Evolutionary conservation across 495 filamentous ascomycete species (phyloP).

Genomic region (Trichoderma orchidacearum): DNA sequence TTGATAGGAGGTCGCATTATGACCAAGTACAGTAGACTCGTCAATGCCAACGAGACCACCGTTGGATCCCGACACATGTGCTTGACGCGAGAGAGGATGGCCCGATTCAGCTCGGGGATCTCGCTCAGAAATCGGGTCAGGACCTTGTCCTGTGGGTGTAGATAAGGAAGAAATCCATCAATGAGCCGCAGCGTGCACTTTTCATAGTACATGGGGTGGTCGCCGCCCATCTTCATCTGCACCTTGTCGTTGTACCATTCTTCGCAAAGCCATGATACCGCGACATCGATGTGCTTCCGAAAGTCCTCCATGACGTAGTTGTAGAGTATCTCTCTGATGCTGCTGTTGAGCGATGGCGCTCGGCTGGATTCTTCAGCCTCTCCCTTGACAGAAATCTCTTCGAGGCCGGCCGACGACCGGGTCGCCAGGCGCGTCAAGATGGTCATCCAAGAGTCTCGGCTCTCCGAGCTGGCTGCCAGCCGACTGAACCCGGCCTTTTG

Average conservation of each 20-base stretch:
- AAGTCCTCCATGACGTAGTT: slow-evolving; percentile 84
- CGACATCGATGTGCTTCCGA: slow-evolving; percentile 69
- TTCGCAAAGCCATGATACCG: slow-evolving; percentile 85
- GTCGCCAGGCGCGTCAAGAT: slow-evolving; percentile 78
- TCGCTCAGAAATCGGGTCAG: slow-evolving; percentile 85
- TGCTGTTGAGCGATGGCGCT: slow-evolving; percentile 38
- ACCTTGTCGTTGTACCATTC: slow-evolving; percentile 95
- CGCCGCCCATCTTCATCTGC: slow-evolving; percentile 27
- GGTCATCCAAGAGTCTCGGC: slow-evolving; percentile 84
- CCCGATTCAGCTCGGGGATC: slow-evolving; percentile 61
- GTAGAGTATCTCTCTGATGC: slow-evolving; percentile 68
- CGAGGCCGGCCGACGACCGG: slow-evolving; percentile 54
- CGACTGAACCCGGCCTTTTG: slow-evolving; percentile 60
- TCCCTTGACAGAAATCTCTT: slow-evolving; percentile 36
- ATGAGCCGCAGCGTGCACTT: slow-evolving; percentile 67
- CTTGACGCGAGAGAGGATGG: slow-evolving; percentile 61
- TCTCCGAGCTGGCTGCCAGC: slow-evolving; percentile 71
- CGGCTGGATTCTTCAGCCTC: slow-evolving; percentile 23
- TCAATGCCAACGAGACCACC: slow-evolving; percentile 34
- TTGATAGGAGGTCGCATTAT: slow-evolving; percentile 76
- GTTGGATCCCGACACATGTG: slow-evolving; percentile 80
- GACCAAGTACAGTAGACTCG: slow-evolving; percentile 52
- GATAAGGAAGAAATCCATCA: slow-evolving; percentile 75
- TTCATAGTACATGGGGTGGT: slow-evolving; percentile 53
- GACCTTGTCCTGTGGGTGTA: slow-evolving; percentile 76